Base-by-base conservation (phyloP, 2,329 filamentous ascomycete species). In the Microdochium bolleyi region DNA sequence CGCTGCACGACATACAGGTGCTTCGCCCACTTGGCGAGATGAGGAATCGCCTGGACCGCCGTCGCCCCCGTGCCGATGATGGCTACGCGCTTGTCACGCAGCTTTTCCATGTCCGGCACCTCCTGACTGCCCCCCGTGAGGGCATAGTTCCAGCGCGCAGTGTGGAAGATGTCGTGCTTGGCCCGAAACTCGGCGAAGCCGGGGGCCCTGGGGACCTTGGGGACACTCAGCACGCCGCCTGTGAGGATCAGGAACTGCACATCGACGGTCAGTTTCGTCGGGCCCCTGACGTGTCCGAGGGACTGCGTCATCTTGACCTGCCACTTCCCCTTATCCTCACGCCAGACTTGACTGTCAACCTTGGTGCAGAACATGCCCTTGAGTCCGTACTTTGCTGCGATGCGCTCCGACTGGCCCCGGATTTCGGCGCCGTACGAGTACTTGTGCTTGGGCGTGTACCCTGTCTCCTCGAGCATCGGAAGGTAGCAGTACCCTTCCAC, bases 401-500 rank as follows among this genome's bases (percentile, higher is more conserved):
- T 69, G 14, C 62, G 62, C 10, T 71, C 61, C 4, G 67, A 64
- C 58, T 77, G 69, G 49, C 61, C 58, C 3, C 70, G 64, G 19
- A 77, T 54, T 57, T 77, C 74, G 11, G 61, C 58, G 1, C 70
- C 73, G 7, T 59, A 60, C 0, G 69, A 64, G 55, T 77, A 77
- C 52, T 71, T 70, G 37, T 73, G 62, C 4, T 63, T 69, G 0
- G 75, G 76, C 60, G 77, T 71, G 56, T 77, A 77, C 2, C 67
- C 67, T 9, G 67, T 73, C 58, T 77, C 74, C 53, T 77, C 74
- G 2, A 77, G 62, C 19, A 74, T 56, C 21, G 74, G 73, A 57
- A 77, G 61, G 55, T 77, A 78, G 44, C 67, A 66, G 55, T 75
- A 77, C 44, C 65, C 67, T 56, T 78, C 74, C 11, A 76, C 62